Percentiles rank a stretch among this genome's conserved stretches.
Evolutionary conservation across 257 asterid species (phyloP).

Genomic region (Paraleonurus japonicus): DNA sequence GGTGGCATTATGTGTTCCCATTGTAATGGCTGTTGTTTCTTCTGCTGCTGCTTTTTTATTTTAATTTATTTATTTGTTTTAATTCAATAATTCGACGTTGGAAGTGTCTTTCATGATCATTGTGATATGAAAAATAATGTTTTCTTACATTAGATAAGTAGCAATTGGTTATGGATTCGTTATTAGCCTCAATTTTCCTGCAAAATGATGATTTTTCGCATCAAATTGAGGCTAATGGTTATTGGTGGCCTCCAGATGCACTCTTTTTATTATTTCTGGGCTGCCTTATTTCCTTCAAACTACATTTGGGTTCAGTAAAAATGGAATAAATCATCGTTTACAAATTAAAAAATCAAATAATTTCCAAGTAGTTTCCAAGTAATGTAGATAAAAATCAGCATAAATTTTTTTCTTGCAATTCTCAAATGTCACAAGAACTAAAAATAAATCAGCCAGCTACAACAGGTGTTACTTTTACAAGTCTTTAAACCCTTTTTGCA

Average conservation of each 20-base stretch:
- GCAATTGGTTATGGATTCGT: too few relatives aligned
- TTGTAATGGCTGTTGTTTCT: constrained; percentile 10
- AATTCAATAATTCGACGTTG: not conserved
- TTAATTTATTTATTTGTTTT: not conserved
- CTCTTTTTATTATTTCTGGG: too few relatives aligned
- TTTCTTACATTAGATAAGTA: too few relatives aligned
- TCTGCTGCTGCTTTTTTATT: constrained; percentile 11
- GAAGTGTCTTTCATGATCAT: not conserved
- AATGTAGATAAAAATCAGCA: not conserved
- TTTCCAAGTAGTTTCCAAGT: too few relatives aligned
- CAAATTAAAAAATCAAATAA: too few relatives aligned
- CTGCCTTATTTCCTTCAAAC: too few relatives aligned
- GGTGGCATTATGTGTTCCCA: constrained; percentile 16
- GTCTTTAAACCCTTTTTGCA: not conserved
- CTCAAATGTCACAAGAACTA: not conserved
- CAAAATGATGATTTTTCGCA: too few relatives aligned
- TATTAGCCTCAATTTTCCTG: too few relatives aligned
- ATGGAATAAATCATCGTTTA: too few relatives aligned
- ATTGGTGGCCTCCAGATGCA: too few relatives aligned
- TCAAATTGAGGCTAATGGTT: too few relatives aligned
- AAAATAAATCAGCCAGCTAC: not conserved
- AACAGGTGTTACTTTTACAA: not conserved
- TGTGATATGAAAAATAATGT: not conserved
- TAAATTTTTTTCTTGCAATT: not conserved
- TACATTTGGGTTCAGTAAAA: too few relatives aligned